Conservation (phyloP, 208 protist genomes). For the Trypanosoma boissoni region DNA sequence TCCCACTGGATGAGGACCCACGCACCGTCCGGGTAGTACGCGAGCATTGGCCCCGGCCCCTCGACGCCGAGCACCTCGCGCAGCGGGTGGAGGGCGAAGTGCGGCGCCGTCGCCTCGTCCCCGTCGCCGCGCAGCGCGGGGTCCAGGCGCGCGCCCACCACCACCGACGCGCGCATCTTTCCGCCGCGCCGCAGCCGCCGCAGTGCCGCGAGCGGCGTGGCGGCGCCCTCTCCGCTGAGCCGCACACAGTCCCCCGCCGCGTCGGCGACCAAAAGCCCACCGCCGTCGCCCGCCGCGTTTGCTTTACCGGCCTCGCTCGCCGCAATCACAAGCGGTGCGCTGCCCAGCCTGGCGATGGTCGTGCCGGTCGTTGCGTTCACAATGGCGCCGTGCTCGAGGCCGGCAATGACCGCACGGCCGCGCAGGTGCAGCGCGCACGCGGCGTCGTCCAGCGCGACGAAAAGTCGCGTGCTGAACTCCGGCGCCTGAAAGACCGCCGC, state of each 20-base stretch:
- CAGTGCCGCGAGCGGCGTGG: background rate
- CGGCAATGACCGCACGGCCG: background rate
- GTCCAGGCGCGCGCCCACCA: background rate
- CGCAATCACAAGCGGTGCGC: constrained; percentile 5
- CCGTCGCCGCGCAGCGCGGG: background rate
- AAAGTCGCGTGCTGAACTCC: constrained; percentile 15
- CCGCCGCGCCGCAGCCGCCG: background rate
- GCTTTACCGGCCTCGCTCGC: too few relatives aligned
- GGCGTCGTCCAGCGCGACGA: constrained; percentile 10
- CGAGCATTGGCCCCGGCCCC: background rate
- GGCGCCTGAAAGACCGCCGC: constrained; percentile 12
- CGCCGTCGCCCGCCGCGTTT: background rate
- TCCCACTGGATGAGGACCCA: constrained; percentile 4
- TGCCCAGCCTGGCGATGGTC: background rate
- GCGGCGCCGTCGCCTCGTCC: background rate
- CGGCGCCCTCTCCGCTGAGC: background rate
- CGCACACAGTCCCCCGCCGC: constrained; percentile 7
- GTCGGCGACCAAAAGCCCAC: constrained; percentile 3
- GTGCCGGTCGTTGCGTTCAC: background rate
- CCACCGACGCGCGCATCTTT: too few relatives aligned
- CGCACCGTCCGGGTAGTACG: constrained; percentile 18
- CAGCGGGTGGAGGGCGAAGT: constrained; percentile 20
- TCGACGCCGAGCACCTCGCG: background rate
- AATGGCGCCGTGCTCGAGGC: constrained; percentile 2
- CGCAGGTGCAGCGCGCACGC: constrained; percentile 8